A percentile compares a stretch with the other conserved stretches of the same genome.
phyloP scores from a whole-genome alignment of 2,329 filamentous ascomycete genomes.

The Sclerotinia subarctica region DNA sequence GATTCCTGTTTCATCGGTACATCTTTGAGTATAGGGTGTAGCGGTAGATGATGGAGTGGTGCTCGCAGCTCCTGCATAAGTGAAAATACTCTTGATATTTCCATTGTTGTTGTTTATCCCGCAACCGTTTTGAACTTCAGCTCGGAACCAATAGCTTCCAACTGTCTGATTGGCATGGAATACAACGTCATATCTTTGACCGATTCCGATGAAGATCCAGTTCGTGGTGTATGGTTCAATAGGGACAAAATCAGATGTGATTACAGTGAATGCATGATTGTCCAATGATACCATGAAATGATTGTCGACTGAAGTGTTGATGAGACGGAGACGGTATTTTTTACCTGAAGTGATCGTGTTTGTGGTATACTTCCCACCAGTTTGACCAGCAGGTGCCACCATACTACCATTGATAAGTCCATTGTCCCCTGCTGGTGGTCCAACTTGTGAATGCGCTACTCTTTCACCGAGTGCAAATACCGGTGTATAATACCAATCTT shows the following conservation, averaged over 20 bases:
- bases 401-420: constrained; percentile 47
- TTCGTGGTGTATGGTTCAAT: constrained; percentile 51
- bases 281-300: constrained; percentile 48
- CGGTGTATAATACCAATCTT: constrained; percentile 34
- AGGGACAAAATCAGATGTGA: constrained; percentile 56
- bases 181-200: constrained; percentile 46
- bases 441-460: background rate
- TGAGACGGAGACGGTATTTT: constrained; percentile 46
- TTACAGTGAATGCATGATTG: constrained; percentile 55
- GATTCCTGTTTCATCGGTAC: constrained; percentile 19
- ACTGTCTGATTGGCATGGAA: constrained; percentile 44
- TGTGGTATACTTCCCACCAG: constrained; percentile 23
- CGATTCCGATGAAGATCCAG: constrained; percentile 42
- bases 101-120: constrained; percentile 17
- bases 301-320: constrained; percentile 46
- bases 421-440: constrained; percentile 40
- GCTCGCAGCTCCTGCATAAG: constrained; percentile 19
- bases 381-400: constrained; percentile 1
- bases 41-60: constrained; percentile 17
- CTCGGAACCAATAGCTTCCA: constrained; percentile 54
- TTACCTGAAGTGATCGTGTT: constrained; percentile 27
- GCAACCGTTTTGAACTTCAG: constrained; percentile 19
- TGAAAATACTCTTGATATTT: constrained; percentile 22
- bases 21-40: constrained; percentile 17
- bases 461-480: constrained; percentile 41